phyloP scores from a whole-genome alignment of 208 protist species.

The Entamoeba invadens region DNA sequence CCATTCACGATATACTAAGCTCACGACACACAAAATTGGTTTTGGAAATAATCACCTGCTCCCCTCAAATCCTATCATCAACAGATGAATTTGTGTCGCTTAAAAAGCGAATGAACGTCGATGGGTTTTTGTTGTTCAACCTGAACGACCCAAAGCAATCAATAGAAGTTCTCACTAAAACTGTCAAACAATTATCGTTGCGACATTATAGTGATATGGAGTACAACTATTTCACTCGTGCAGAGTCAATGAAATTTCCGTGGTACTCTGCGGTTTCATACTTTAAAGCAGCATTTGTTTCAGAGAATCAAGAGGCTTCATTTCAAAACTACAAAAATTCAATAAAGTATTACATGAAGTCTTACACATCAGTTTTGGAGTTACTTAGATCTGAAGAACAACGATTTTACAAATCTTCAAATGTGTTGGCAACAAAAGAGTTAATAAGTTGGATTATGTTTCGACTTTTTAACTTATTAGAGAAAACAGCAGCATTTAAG shows the following conservation, averaged over 20 bases:
- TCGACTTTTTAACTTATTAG: neutral
- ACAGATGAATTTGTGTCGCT: neutral
- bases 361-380: neutral
- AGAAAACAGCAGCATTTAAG: neutral
- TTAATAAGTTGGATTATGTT: neutral
- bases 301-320: neutral
- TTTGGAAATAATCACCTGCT: neutral
- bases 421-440: neutral
- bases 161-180: neutral
- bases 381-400: neutral
- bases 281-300: neutral
- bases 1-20: neutral
- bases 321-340: neutral
- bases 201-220: neutral
- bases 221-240: neutral
- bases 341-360: neutral
- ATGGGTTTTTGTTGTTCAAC: neutral
- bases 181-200: neutral
- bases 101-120: neutral
- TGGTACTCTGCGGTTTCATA: neutral
- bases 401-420: neutral
- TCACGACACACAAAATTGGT: neutral
- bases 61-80: neutral
- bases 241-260: neutral
- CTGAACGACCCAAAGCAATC: neutral